Evolutionary conservation across 2,329 filamentous ascomycete genomes (phyloP), one percentile per base, ranked within the genome.

Genomic region (Beauveria australis): DNA sequence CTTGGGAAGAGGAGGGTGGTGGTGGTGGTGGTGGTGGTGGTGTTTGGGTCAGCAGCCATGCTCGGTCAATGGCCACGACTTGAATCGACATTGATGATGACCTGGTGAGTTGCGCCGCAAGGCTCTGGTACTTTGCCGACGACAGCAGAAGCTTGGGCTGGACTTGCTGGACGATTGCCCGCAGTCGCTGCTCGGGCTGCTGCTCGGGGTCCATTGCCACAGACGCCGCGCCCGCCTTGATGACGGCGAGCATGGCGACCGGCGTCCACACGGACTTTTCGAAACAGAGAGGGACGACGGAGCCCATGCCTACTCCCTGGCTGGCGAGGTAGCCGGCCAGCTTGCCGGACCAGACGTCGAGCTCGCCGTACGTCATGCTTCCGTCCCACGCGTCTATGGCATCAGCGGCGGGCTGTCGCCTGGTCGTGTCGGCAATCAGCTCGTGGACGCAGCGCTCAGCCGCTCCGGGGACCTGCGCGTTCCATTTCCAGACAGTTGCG

Each of bases 341-440:
- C 9, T 26, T 51, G 40, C 40, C 51, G 3, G 65, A 62, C 7
- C 62, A 47, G 2, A 48, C 24, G 46, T 69, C 65, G 1, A 78
- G 67, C 47, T 79, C 70, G 44, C 66, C 57, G 62, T 78, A 79
- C 8, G 75, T 75, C 57, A 77, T 71, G 43, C 66, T 63, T 9
- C 76, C 77, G 61, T 79, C 76, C 76, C 76, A 78, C 1, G 76
- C 74, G 51, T 73, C 68, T 37, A 79, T 69, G n/a, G 77, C 77
- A 8, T 66, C 64, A 5, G 70, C 67, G 9, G 64, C 61, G 0
- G 76, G 75, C 3, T 68, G 66, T 46, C 65, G 66, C 14, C 55
- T 63, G 12, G 72, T 72, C 46, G 71, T 72, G n/a, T 73, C 68
- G 2, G 69, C 67, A 56, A 79, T 71, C 54, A 78, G 62, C 47